Evolutionary conservation across 2,329 filamentous ascomycete species (phyloP), one percentile per base, ranked within the genome.

Genomic region (Aureobasidium sp.): DNA sequence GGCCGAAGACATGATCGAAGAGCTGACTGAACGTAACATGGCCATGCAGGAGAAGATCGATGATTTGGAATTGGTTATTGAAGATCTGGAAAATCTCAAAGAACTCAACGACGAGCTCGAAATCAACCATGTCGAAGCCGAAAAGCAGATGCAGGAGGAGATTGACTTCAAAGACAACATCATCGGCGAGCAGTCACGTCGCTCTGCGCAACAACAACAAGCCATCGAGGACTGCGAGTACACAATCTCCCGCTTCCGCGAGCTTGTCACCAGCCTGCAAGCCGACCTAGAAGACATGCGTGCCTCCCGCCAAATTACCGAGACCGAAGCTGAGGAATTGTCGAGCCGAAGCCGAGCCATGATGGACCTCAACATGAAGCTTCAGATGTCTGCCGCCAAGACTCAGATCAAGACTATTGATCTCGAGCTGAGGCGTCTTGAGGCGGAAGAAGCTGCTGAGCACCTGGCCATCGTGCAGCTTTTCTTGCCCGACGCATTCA

Each of bases 101-200:
- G 93, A 99, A 71, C 86, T 97, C 68, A 95, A 91, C 68, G 92
- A 97, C 70, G 94, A 99, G 75, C 84, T 99, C 3, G 92, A 97
- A 72, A 84, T 90, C 68, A 96, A 96, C 71, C 92, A 97, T 70
- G 84, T 94, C 4, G 91, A 97, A 71, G 90, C 91, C 39, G 90
- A 96, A 72, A 96, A 93, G 73, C 92, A 97, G 72, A 84, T 99
- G 75, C 91, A 96, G 72, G 89, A 95, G 68, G 92, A 97, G 69
- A 84, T 97, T 61, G 92, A 97, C 71, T 89, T 91, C 76, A 90
- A 89, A 73, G 92, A 97, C 66, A 84, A 82, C 61, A 78, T 96
- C 64, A 89, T 97, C 66, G 81, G 84, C n/a, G 93, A 97, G 71
- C 89, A 95, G 70, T 82, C 82, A 37, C 86, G 88, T 62, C 85